Conservation (phyloP, 2,329 filamentous ascomycete genomes). For the Trichoderma sp. region DNA sequence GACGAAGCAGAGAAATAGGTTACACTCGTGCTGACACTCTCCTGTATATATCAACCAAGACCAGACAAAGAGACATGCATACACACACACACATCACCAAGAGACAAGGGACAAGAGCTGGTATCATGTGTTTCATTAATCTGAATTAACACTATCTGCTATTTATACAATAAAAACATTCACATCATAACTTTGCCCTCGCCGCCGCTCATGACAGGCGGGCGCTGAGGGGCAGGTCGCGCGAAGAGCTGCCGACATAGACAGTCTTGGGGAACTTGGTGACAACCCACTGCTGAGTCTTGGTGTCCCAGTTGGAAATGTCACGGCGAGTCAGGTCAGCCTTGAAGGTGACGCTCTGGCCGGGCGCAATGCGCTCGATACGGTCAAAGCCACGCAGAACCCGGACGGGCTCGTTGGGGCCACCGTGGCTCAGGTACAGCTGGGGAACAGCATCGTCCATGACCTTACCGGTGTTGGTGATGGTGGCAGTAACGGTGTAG, state of each 20-base stretch:
- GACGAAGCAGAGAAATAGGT: no score
- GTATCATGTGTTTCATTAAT: slow-evolving; percentile 4
- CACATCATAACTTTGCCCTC: slow-evolving; percentile 1
- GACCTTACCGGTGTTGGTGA: slow-evolving; percentile 68
- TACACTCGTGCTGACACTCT: neutral
- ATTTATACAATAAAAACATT: slow-evolving; percentile 18
- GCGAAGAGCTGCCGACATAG: slow-evolving; percentile 55
- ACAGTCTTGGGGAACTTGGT: slow-evolving; percentile 51
- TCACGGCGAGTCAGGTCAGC: slow-evolving; percentile 75
- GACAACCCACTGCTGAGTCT: slow-evolving; percentile 80
- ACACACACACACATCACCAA: no score
- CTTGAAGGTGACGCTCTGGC: slow-evolving; percentile 64
- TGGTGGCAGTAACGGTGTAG: slow-evolving; percentile 64
- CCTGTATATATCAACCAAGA: neutral
- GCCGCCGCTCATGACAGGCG: slow-evolving; percentile 14
- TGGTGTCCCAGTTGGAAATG: slow-evolving; percentile 81
- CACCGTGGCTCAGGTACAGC: slow-evolving; percentile 78
- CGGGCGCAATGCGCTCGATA: slow-evolving; percentile 64
- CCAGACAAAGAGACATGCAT: no score
- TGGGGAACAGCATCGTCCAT: slow-evolving; percentile 72
- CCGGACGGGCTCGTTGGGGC: slow-evolving; percentile 64
- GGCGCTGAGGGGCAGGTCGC: slow-evolving; percentile 48
- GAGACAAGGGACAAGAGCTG: neutral
- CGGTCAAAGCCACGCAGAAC: slow-evolving; percentile 80
- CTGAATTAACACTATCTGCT: slow-evolving; percentile 13